These are phyloP conservation scores for Nepenthes alata DNA, from an alignment of 179 eudicot species.

Conservation along the genomic window DNA sequence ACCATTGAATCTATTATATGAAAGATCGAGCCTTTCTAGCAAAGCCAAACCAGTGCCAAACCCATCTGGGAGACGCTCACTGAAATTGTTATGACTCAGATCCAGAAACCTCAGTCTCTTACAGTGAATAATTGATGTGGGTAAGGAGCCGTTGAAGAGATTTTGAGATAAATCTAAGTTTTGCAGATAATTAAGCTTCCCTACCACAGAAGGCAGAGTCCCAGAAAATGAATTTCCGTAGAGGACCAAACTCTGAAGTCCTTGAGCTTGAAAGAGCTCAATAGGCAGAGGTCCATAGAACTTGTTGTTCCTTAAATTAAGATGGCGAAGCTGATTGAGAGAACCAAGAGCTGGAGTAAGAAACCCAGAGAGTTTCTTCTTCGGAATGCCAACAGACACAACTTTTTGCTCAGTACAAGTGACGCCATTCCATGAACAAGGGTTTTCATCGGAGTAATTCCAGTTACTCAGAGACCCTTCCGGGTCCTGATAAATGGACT, in stretches of 20 bases:
- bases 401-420: constrained; percentile 65
- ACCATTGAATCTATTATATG: constrained; percentile 55
- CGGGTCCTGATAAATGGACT: constrained; percentile 62
- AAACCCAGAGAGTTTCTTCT: constrained; percentile 56
- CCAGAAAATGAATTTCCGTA: constrained; percentile 75
- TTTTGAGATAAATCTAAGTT: constrained; percentile 67
- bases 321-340: constrained; percentile 56
- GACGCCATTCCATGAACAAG: constrained; percentile 91
- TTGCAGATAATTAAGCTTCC: constrained; percentile 63
- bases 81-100: constrained; percentile 59
- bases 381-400: constrained; percentile 73
- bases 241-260: constrained; percentile 85
- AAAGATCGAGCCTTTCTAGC: constrained; percentile 60
- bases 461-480: constrained; percentile 54
- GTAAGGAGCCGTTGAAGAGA: constrained; percentile 68
- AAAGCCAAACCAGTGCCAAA: constrained; percentile 49
- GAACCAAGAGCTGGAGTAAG: constrained; percentile 51
- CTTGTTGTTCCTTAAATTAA: constrained; percentile 60
- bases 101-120: constrained; percentile 54
- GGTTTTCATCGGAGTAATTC: constrained; percentile 60
- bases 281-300: constrained; percentile 51
- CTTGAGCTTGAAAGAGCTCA: constrained; percentile 50
- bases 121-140: constrained; percentile 47
- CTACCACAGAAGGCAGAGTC: constrained; percentile 52
- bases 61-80: constrained; percentile 61